These are phyloP conservation scores for Claviceps humidiphila DNA, from an alignment of 2,329 filamentous ascomycete genomes.

Conservation along the genomic window DNA sequence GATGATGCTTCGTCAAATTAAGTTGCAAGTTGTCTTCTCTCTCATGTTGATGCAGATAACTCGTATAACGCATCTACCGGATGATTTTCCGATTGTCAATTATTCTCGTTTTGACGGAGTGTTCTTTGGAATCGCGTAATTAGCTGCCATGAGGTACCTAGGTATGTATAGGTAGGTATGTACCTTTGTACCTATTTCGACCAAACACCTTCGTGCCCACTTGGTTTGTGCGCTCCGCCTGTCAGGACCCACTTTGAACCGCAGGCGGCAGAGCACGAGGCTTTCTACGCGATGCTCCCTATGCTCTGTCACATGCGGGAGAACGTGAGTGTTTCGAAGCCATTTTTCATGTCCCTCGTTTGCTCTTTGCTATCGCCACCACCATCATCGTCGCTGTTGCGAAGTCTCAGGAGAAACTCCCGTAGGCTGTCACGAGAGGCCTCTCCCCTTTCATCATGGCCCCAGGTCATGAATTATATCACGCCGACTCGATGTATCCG, in stretches of 20 bases:
- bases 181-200: neutral
- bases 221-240: constrained; percentile 1
- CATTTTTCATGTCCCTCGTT: neutral
- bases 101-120: no score
- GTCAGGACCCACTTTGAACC: constrained; percentile 2
- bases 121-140: no score
- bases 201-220: neutral
- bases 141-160: neutral
- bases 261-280: neutral
- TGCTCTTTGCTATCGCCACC: neutral
- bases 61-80: no score
- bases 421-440: neutral
- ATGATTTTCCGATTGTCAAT: no score
- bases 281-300: neutral
- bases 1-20: no score
- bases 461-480: constrained; percentile 5
- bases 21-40: no score
- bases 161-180: no score
- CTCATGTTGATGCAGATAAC: no score
- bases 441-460: constrained; percentile 7
- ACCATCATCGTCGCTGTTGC: no score
- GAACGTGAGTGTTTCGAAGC: neutral
- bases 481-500: constrained; percentile 11
- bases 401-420: neutral
- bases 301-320: neutral